phyloP scores from a whole-genome alignment of 306 rosid species.

The Casuarina equisetifolia region DNA sequence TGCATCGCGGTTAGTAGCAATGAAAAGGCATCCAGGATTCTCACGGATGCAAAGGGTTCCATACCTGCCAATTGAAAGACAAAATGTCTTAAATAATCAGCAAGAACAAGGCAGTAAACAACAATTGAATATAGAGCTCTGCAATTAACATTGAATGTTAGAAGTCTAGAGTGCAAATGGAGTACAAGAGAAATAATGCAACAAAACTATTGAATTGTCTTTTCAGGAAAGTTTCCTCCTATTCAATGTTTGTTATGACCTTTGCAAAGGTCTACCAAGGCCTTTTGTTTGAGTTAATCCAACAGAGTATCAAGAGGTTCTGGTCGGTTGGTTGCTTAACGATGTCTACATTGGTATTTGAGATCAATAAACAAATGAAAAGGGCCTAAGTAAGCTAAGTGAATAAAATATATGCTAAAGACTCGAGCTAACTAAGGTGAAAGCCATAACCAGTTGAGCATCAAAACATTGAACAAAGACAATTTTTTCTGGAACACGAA shows the following conservation, averaged over 20 bases:
- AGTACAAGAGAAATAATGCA: not conserved
- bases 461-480: not conserved
- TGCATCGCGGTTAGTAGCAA: constrained; percentile 93
- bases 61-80: constrained; percentile 52
- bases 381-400: not conserved
- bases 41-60: constrained; percentile 94
- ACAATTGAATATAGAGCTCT: constrained; percentile 4
- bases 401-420: not conserved
- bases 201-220: not conserved
- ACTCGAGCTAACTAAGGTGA: not conserved
- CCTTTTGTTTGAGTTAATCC: not conserved
- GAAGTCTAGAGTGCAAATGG: not conserved
- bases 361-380: not conserved
- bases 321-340: no score
- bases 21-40: constrained; percentile 96
- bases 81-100: constrained; percentile 9
- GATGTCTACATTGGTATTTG: no score
- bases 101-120: constrained; percentile 16
- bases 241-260: not conserved
- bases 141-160: constrained; percentile 8
- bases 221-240: not conserved
- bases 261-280: not conserved
- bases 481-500: not conserved
- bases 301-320: not conserved
- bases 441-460: not conserved